phyloP scores from a whole-genome alignment of 2,329 filamentous ascomycete genomes.

The Penicillium sp. region DNA sequence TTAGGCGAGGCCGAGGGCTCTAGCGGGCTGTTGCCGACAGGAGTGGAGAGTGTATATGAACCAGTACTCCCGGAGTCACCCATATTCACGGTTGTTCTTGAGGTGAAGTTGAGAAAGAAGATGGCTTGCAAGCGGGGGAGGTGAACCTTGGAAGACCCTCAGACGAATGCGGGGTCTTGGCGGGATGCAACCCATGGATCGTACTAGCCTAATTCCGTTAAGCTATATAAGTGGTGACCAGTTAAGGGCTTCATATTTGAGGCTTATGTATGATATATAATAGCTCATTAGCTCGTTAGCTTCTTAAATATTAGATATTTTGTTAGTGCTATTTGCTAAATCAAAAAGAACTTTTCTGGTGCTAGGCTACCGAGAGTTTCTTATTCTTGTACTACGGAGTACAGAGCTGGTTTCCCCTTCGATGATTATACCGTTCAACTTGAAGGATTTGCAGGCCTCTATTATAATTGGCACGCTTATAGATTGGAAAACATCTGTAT shows the following conservation, averaged over 20 bases:
- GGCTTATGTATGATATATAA: neutral
- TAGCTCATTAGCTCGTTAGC: neutral
- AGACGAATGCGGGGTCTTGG: slow-evolving; percentile 20
- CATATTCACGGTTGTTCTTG: slow-evolving; percentile 24
- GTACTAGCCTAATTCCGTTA: slow-evolving; percentile 1
- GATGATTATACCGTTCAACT: neutral
- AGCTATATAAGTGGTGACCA: neutral
- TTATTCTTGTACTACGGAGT: neutral
- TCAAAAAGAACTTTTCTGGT: neutral
- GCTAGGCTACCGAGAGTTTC: neutral
- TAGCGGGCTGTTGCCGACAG: slow-evolving; percentile 14
- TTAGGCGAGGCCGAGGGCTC: slow-evolving; percentile 18
- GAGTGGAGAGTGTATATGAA: slow-evolving; percentile 13
- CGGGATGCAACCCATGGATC: slow-evolving; percentile 1
- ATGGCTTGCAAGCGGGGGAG: neutral
- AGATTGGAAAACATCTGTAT: neutral
- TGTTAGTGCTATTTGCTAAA: neutral
- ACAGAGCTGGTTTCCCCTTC: neutral
- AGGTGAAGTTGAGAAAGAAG: slow-evolving; percentile 2
- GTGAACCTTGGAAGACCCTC: slow-evolving; percentile 1
- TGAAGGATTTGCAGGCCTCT: neutral
- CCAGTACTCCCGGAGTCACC: slow-evolving; percentile 32
- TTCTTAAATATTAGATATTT: too few relatives aligned
- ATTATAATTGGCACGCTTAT: neutral
- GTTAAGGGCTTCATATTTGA: neutral